These are phyloP conservation scores for Stentor coeruleus DNA, from an alignment of 73 alveolate species.

Conservation along the genomic window DNA sequence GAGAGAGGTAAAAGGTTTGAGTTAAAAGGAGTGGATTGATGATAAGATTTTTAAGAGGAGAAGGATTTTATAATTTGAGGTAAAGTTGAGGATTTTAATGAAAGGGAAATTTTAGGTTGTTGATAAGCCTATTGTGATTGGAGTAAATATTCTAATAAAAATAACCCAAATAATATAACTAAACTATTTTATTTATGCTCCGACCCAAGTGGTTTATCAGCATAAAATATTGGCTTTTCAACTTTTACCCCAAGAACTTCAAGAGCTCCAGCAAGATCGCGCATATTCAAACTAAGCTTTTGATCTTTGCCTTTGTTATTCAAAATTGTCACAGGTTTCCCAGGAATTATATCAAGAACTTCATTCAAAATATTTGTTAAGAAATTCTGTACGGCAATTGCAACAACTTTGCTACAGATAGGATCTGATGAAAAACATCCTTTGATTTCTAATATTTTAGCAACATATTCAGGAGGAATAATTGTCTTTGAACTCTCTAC, in stretches of 20 bases:
- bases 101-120: too few relatives aligned
- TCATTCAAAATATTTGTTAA: conserved; percentile 3
- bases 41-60: too few relatives aligned
- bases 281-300: conserved; percentile 1
- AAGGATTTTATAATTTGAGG: too few relatives aligned
- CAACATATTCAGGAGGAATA: conserved; percentile 20
- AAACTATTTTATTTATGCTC: background rate
- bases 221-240: conserved; percentile 11
- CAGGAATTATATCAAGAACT: background rate
- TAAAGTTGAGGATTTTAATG: too few relatives aligned
- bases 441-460: conserved; percentile 5
- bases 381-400: conserved; percentile 3
- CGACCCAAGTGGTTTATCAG: conserved; percentile 20
- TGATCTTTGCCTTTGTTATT: conserved; percentile 10
- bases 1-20: too few relatives aligned
- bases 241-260: conserved; percentile 17
- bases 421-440: conserved; percentile 15
- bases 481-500: background rate
- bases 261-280: conserved; percentile 3
- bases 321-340: conserved; percentile 8
- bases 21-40: too few relatives aligned
- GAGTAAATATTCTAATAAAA: too few relatives aligned
- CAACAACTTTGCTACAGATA: background rate
- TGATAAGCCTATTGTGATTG: too few relatives aligned
- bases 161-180: too few relatives aligned